Conservation (phyloP, 352 stramenopile genomes). For the Pythium phragmitis region DNA sequence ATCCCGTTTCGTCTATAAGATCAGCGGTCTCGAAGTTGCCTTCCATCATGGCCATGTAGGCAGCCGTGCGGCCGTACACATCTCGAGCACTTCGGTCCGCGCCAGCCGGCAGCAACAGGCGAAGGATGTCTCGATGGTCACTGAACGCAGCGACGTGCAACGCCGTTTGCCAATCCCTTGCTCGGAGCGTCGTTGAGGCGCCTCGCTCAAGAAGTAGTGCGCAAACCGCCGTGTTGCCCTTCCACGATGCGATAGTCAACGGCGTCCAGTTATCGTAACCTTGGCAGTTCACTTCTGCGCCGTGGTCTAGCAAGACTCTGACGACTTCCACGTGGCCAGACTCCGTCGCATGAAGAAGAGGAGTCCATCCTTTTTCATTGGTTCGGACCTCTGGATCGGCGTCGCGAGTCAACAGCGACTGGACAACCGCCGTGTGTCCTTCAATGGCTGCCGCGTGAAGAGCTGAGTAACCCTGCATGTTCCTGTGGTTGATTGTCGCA, state of each 20-base stretch:
- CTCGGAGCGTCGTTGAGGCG: neutral
- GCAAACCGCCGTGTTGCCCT: conserved; percentile 2
- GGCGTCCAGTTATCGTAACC: conserved; percentile 3
- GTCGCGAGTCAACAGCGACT: neutral
- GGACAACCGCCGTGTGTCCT: neutral
- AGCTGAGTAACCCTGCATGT: neutral
- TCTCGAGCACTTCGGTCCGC: conserved; percentile 3
- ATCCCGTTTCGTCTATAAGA: neutral
- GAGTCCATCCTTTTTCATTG: neutral
- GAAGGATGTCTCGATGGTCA: neutral
- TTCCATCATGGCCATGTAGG: neutral
- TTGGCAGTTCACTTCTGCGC: neutral
- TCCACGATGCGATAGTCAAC: neutral
- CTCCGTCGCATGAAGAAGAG: neutral
- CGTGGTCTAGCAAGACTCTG: conserved; percentile 3
- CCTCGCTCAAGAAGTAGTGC: neutral
- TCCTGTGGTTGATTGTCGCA: neutral
- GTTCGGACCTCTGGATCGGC: neutral
- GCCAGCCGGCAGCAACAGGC: neutral
- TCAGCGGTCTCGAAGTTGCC: conserved; percentile 1
- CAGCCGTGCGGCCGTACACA: conserved; percentile 1
- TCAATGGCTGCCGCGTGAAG: neutral
- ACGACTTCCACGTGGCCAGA: neutral
- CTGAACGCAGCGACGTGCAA: neutral
- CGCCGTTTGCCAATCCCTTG: conserved; percentile 4